Evolutionary conservation across 192 early-diverging fungal genomes (phyloP).

Genomic region (Podila epicladia): DNA sequence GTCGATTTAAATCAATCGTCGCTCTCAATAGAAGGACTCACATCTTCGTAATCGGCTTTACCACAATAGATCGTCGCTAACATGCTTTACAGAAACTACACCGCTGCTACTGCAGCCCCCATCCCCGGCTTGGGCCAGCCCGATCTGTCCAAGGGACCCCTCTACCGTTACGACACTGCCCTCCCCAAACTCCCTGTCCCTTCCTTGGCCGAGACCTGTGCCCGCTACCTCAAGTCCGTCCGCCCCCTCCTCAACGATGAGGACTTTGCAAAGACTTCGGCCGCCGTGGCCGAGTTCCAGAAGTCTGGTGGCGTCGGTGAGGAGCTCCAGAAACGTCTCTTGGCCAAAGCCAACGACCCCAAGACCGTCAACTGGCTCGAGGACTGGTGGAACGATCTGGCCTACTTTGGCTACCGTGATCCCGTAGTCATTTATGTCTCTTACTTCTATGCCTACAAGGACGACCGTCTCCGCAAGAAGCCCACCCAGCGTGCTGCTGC

Average conservation of each 20-base stretch:
- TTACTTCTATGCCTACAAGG: constrained; percentile 96
- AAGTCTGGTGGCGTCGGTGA: constrained; percentile 83
- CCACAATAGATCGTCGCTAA: constrained; percentile 24
- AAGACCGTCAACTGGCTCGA: constrained; percentile 89
- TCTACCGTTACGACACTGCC: constrained; percentile 77
- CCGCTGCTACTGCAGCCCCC: constrained; percentile 21
- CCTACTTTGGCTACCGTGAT: constrained; percentile 96
- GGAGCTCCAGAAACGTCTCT: constrained; percentile 85
- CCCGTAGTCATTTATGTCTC: constrained; percentile 95
- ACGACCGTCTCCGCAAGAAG: constrained; percentile 82
- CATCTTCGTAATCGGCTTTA: neutral
- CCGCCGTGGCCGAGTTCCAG: constrained; percentile 79
- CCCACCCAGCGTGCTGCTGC: constrained; percentile 89
- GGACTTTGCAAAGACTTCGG: constrained; percentile 76
- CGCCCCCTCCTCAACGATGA: constrained; percentile 75
- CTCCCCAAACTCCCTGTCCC: constrained; percentile 94
- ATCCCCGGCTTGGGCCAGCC: constrained; percentile 37
- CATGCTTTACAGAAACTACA: constrained; percentile 58
- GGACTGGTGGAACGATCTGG: constrained; percentile 98
- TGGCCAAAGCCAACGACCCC: constrained; percentile 77
- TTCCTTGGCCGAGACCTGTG: constrained; percentile 80
- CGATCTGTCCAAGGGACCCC: constrained; percentile 63
- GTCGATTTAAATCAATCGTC: neutral
- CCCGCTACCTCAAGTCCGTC: constrained; percentile 84
- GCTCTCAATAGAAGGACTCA: neutral